Percentiles rank a stretch among this genome's conserved stretches.
Conservation (phyloP, 768 basidiomycete genomes). For the Lactifluus hygrophoroides region DNA sequence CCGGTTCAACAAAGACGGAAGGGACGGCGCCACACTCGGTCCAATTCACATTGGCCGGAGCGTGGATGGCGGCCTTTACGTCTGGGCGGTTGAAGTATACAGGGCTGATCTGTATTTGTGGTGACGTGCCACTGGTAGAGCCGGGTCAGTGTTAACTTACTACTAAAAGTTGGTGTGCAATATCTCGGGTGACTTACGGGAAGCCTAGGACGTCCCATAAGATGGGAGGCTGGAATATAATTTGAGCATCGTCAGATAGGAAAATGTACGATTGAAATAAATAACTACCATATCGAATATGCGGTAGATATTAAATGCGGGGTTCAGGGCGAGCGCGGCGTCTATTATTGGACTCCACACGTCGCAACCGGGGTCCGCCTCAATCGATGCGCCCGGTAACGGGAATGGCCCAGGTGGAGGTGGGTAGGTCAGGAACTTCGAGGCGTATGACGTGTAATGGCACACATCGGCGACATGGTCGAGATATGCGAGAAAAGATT, state of each 20-base stretch:
- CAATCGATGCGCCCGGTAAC: conserved; percentile 7
- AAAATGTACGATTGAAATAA: not conserved
- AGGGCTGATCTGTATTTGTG: conserved; percentile 14
- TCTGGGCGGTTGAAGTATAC: conserved; percentile 20
- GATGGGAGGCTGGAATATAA: conserved; percentile 7
- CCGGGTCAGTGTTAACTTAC: no score
- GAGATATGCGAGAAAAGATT: conserved; percentile 15
- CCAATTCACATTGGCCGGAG: conserved; percentile 15
- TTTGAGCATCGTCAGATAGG: not conserved
- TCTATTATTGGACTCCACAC: not conserved
- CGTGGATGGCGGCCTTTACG: conserved; percentile 20
- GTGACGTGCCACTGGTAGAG: conserved; percentile 13
- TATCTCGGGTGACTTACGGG: conserved; percentile 8
- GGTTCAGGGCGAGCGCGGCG: conserved; percentile 14
- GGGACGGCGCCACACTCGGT: conserved; percentile 2
- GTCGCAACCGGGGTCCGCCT: conserved; percentile 11
- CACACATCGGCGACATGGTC: conserved; percentile 9
- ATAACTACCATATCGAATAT: conserved; percentile 18
- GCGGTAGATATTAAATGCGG: conserved; percentile 18
- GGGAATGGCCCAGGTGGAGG: conserved; percentile 17
- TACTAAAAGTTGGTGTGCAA: no score
- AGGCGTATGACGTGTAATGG: conserved; percentile 12
- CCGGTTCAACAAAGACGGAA: conserved; percentile 1
- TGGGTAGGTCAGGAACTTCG: conserved; percentile 13
- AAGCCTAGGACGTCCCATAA: conserved; percentile 19